phyloP scores from a whole-genome alignment of 2,329 filamentous ascomycete species.

The Ophiosphaerella narmari region DNA sequence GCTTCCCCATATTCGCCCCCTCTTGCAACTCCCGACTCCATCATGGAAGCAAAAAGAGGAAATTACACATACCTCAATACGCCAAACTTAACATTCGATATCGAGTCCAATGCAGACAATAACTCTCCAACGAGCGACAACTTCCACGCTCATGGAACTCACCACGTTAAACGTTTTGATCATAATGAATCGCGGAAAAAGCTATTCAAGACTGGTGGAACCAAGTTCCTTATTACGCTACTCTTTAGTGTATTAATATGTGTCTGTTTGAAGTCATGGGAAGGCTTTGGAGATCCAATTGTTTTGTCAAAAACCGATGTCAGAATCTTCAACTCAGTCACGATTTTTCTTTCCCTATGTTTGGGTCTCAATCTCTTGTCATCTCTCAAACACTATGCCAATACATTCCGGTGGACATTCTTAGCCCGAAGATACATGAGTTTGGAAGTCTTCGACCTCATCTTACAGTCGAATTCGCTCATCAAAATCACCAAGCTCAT shows the following conservation, averaged over 20 bases:
- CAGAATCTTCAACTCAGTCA: slow-evolving; percentile 40
- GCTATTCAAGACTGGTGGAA: slow-evolving; percentile 32
- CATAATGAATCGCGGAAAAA: slow-evolving; percentile 37
- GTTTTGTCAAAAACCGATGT: slow-evolving; percentile 35
- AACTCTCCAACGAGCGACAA: slow-evolving; percentile 19
- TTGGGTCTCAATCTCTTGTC: slow-evolving; percentile 42
- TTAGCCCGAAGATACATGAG: slow-evolving; percentile 38
- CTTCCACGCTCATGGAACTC: slow-evolving; percentile 8
- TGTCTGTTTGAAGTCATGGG: slow-evolving; percentile 33
- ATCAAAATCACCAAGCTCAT: slow-evolving; percentile 42
- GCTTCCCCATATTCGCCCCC: slow-evolving; percentile 17
- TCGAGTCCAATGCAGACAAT: slow-evolving; percentile 23
- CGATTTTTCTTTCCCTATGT: slow-evolving; percentile 39
- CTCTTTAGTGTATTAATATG: slow-evolving; percentile 37
- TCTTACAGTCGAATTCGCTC: slow-evolving; percentile 36
- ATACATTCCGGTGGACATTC: slow-evolving; percentile 42
- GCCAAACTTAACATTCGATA: slow-evolving; percentile 17
- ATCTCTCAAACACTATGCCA: slow-evolving; percentile 40
- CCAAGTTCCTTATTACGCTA: slow-evolving; percentile 33
- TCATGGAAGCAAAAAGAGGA: slow-evolving; percentile 18
- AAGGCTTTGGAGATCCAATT: slow-evolving; percentile 29
- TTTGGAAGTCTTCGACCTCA: slow-evolving; percentile 42
- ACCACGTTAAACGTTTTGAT: slow-evolving; percentile 34
- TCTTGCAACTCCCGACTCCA: slow-evolving; percentile 19
- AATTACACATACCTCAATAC: slow-evolving; percentile 24